phyloP scores from a whole-genome alignment of 2,329 filamentous ascomycete genomes.

The Pseudocercospora macadamiae region DNA sequence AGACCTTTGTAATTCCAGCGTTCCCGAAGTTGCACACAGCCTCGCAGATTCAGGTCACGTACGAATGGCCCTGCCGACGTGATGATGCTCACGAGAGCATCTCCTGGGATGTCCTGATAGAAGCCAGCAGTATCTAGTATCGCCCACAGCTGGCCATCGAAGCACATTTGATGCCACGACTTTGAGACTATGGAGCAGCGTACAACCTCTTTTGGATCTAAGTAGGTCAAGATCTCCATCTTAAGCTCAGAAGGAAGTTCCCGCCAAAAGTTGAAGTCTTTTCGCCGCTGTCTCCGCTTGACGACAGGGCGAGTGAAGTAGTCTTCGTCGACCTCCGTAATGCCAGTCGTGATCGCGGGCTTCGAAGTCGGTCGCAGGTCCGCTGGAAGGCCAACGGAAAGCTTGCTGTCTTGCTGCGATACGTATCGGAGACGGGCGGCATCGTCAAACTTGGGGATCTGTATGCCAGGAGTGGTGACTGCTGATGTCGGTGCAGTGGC shows the following conservation, averaged over 20 bases:
- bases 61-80: slow-evolving; percentile 85
- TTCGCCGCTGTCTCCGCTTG: slow-evolving; percentile 36
- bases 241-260: slow-evolving; percentile 81
- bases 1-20: slow-evolving; percentile 77
- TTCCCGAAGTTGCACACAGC: slow-evolving; percentile 86
- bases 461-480: slow-evolving; percentile 49
- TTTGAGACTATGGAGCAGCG: slow-evolving; percentile 76
- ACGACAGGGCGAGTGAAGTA: slow-evolving; percentile 47
- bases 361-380: slow-evolving; percentile 59
- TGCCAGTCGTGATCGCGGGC: slow-evolving; percentile 30
- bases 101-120: slow-evolving; percentile 82
- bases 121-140: slow-evolving; percentile 76
- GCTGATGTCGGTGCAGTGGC: slow-evolving; percentile 60
- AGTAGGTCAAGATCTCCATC: slow-evolving; percentile 73
- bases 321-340: slow-evolving; percentile 45
- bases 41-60: slow-evolving; percentile 84
- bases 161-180: slow-evolving; percentile 79
- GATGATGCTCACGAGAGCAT: slow-evolving; percentile 83
- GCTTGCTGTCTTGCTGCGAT: slow-evolving; percentile 51
- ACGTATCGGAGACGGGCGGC: slow-evolving; percentile 60
- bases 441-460: slow-evolving; percentile 55
- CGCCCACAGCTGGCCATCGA: slow-evolving; percentile 92
- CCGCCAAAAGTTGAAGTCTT: slow-evolving; percentile 71
- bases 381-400: slow-evolving; percentile 65
- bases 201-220: slow-evolving; percentile 80